phyloP scores from a whole-genome alignment of 306 rosid species.

The Lotus japonicus region DNA sequence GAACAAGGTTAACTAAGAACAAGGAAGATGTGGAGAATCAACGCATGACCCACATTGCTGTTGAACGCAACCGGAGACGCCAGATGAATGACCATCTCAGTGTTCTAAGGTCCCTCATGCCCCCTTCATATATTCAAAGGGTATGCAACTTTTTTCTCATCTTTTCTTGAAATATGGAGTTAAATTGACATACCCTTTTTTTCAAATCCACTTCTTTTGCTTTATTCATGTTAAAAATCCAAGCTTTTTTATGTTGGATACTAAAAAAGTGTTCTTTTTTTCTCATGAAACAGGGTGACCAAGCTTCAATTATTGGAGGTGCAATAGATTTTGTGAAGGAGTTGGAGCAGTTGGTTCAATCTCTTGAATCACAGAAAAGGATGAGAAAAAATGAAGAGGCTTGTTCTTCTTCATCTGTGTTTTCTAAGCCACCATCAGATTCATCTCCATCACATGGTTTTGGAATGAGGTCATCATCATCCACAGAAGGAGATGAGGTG shows the following conservation, averaged over 20 bases:
- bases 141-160: constrained; percentile 21
- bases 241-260: constrained; percentile 9
- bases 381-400: constrained; percentile 38
- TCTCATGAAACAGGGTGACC: constrained; percentile 63
- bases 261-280: neutral
- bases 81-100: constrained; percentile 96
- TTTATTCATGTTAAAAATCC: constrained; percentile 20
- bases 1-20: constrained; percentile 68
- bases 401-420: constrained; percentile 21
- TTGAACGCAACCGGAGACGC: constrained; percentile 83
- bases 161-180: neutral
- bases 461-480: constrained; percentile 26
- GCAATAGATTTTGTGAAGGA: constrained; percentile 97
- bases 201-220: constrained; percentile 1
- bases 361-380: constrained; percentile 68
- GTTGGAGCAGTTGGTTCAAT: constrained; percentile 73
- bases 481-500: constrained; percentile 39
- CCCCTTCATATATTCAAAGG: constrained; percentile 73
- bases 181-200: constrained; percentile 4
- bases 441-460: constrained; percentile 9
- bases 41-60: constrained; percentile 94
- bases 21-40: constrained; percentile 92
- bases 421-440: constrained; percentile 26
- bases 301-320: constrained; percentile 93
- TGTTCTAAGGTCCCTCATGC: constrained; percentile 88